Evolutionary conservation across 805 yeast species (phyloP).

Genomic region (Ogataea wickerhamii): DNA sequence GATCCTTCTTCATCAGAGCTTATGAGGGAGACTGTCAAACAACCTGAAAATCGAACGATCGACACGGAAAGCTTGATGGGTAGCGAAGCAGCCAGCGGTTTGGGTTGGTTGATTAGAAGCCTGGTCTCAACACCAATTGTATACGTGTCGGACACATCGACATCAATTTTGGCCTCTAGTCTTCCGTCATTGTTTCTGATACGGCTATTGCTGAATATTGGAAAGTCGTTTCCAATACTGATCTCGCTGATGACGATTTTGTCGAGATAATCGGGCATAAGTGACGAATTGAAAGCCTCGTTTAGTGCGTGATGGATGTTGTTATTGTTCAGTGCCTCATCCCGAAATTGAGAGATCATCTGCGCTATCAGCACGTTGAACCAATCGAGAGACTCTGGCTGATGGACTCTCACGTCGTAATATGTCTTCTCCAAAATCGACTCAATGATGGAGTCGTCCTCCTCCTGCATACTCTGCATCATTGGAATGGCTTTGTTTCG

Average conservation of each 20-base stretch:
- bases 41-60: slow-evolving; percentile 86
- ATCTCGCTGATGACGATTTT: slow-evolving; percentile 77
- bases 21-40: slow-evolving; percentile 72
- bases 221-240: slow-evolving; percentile 92
- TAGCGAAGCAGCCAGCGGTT: slow-evolving; percentile 76
- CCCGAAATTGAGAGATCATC: slow-evolving; percentile 76
- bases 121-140: slow-evolving; percentile 84
- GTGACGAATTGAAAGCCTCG: slow-evolving; percentile 56
- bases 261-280: slow-evolving; percentile 78
- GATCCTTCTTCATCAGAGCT: slow-evolving; percentile 13
- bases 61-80: slow-evolving; percentile 86
- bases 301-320: slow-evolving; percentile 79
- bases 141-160: slow-evolving; percentile 81
- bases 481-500: slow-evolving; percentile 6
- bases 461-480: slow-evolving; percentile 6
- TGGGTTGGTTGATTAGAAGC: slow-evolving; percentile 74
- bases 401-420: slow-evolving; percentile 83
- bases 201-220: slow-evolving; percentile 90
- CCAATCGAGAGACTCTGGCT: slow-evolving; percentile 94
- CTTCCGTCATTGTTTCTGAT: slow-evolving; percentile 53
- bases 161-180: slow-evolving; percentile 84
- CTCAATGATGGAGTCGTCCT: slow-evolving; percentile 18
- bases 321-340: slow-evolving; percentile 84
- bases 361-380: slow-evolving; percentile 93
- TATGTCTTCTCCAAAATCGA: slow-evolving; percentile 83